Evolutionary conservation across 2,329 filamentous ascomycete species (phyloP).

Genomic region (Nothomitra cinnamomea): DNA sequence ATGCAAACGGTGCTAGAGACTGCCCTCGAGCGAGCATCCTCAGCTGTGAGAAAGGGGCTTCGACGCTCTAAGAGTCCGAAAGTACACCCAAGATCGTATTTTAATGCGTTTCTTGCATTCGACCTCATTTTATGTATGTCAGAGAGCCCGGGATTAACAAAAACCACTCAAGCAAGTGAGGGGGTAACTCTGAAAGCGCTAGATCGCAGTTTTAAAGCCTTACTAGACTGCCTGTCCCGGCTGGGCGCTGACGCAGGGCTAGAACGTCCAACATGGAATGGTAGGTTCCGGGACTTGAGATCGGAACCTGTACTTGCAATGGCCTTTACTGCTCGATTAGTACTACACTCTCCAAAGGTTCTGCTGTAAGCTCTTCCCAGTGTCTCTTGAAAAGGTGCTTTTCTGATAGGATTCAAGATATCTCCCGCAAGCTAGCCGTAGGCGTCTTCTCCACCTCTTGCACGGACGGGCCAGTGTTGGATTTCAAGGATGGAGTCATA

Average conservation of each 20-base stretch:
- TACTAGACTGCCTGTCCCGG: neutral
- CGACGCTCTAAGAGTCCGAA: neutral
- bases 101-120: neutral
- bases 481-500: neutral
- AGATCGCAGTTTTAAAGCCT: neutral
- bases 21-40: neutral
- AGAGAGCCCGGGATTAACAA: neutral
- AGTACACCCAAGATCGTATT: neutral
- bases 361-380: neutral
- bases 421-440: neutral
- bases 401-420: neutral
- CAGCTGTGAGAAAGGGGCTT: neutral
- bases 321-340: neutral
- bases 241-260: neutral
- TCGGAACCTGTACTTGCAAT: neutral
- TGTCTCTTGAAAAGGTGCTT: too few species aligned
- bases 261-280: conserved; percentile 1
- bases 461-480: neutral
- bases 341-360: neutral
- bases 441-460: neutral
- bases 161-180: neutral
- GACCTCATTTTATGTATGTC: neutral
- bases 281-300: neutral
- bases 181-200: neutral
- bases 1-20: neutral